phyloP scores from a whole-genome alignment of 208 protist species.

The Leishmania braziliensis region DNA sequence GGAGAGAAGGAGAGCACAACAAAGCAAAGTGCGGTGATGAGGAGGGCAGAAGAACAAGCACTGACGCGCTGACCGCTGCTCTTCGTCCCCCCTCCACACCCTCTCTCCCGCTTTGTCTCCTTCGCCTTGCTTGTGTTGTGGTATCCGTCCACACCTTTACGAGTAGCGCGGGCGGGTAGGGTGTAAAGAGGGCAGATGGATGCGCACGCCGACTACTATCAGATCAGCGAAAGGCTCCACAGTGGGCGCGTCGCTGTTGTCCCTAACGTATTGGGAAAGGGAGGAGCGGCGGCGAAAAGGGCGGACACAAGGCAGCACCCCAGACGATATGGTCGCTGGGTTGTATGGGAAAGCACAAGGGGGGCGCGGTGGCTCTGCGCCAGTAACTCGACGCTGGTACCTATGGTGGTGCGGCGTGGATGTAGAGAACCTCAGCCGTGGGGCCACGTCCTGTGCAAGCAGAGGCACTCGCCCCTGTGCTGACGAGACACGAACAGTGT shows the following conservation, averaged over 20 bases:
- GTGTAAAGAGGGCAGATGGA: slow-evolving; percentile 15
- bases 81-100: background rate
- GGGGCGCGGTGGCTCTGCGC: background rate
- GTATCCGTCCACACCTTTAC: background rate
- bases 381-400: background rate
- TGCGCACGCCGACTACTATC: slow-evolving; percentile 25
- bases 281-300: background rate
- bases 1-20: slow-evolving; percentile 11
- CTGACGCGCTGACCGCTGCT: background rate
- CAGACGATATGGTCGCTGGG: background rate
- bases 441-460: background rate
- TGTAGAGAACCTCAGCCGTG: background rate
- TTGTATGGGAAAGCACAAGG: background rate
- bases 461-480: background rate
- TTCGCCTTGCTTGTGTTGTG: background rate
- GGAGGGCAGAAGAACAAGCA: background rate
- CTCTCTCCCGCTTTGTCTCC: background rate
- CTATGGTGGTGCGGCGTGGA: background rate
- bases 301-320: background rate
- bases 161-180: background rate
- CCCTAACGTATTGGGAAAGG: background rate
- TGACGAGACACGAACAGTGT: background rate
- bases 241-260: background rate
- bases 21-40: background rate
- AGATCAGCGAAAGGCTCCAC: slow-evolving; percentile 3